Conservation (phyloP, 129 eudicot species). For the Saussurea involucrata region DNA sequence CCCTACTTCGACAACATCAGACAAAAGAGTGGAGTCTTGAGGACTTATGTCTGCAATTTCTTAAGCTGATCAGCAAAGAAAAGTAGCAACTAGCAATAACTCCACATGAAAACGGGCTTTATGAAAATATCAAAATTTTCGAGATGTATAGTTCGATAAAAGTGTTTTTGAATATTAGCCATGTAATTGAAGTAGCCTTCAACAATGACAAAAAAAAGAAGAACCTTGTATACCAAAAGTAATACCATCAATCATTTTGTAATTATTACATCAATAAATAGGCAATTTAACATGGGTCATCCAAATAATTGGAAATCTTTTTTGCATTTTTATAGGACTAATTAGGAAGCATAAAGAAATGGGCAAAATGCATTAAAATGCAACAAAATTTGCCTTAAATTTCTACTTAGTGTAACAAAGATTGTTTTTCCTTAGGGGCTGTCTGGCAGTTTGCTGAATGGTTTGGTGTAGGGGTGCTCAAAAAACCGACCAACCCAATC, state of each 20-base stretch:
- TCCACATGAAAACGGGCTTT: neutral
- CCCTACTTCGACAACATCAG: slow-evolving; percentile 84
- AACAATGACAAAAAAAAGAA: neutral
- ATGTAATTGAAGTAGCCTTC: neutral
- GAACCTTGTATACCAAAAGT: neutral
- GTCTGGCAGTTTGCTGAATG: too few relatives aligned
- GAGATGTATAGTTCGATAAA: neutral
- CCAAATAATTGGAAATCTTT: neutral
- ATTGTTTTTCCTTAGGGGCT: too few relatives aligned
- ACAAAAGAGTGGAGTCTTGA: slow-evolving; percentile 75
- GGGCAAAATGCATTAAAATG: neutral
- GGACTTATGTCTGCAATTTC: slow-evolving; percentile 74
- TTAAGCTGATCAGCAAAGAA: neutral
- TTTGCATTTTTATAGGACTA: neutral
- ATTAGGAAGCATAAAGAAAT: neutral
- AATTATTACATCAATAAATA: neutral
- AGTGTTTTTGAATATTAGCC: neutral
- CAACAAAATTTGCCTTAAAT: neutral
- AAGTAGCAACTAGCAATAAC: neutral
- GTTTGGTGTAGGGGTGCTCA: too few relatives aligned
- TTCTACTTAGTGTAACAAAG: neutral
- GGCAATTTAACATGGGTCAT: neutral
- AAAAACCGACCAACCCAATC: too few relatives aligned
- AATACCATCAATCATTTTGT: neutral
- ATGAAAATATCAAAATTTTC: neutral